Conservation (phyloP, 441 rosid genomes). For the Pelargonium citronellum region DNA sequence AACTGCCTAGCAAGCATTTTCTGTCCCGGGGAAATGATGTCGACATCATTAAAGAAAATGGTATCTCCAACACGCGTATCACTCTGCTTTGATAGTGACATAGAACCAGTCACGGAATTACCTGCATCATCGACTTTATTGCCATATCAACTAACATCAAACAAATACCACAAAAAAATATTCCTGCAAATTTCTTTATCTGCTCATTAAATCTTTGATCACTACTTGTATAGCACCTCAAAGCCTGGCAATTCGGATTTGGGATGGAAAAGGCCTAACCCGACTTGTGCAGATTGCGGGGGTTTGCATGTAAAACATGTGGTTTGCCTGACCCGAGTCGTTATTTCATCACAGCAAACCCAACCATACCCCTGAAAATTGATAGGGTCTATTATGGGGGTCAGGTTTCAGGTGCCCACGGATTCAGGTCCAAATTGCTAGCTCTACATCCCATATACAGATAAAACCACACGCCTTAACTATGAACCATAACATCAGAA, state of each 20-base stretch:
- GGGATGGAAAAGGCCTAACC: not conserved
- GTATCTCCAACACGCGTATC: conserved; percentile 37
- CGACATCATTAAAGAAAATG: conserved; percentile 71
- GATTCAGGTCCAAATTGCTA: too few relatives aligned
- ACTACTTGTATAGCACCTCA: too few relatives aligned
- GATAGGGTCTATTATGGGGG: too few relatives aligned
- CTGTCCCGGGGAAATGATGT: conserved; percentile 85
- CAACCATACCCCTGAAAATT: too few relatives aligned
- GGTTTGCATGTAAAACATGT: too few relatives aligned
- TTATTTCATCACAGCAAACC: too few relatives aligned
- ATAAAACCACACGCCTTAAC: not conserved
- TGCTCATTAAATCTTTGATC: too few relatives aligned
- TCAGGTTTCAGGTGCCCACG: too few relatives aligned
- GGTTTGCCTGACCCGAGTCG: too few relatives aligned
- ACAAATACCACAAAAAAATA: not conserved
- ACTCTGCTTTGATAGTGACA: conserved; percentile 28
- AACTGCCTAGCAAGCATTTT: conserved; percentile 83
- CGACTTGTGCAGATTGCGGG: too few relatives aligned
- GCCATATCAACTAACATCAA: conserved; percentile 8
- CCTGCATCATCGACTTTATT: conserved; percentile 32
- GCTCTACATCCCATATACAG: not conserved
- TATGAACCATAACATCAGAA: not conserved
- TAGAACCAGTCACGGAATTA: conserved; percentile 31
- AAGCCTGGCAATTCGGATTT: not conserved
- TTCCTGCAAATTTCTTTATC: too few relatives aligned